Percentiles rank a stretch among this genome's conserved stretches.
Conservation (phyloP, 2,329 filamentous ascomycete species). For the Sphaerulina vaccinii region DNA sequence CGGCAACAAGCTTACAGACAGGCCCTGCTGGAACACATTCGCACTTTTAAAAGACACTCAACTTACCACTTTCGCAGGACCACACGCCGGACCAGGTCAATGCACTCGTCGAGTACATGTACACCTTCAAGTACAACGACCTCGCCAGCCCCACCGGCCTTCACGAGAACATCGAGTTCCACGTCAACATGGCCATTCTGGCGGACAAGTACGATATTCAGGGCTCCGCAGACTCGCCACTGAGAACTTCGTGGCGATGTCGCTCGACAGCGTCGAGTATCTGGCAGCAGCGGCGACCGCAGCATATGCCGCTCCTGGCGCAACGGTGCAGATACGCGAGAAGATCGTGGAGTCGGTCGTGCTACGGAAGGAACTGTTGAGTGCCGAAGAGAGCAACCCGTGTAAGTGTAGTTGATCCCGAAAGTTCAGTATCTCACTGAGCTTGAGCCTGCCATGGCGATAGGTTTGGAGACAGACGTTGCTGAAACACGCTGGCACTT, state of each 20-base stretch:
- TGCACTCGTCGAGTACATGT: slow-evolving; percentile 1
- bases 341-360: neutral
- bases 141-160: neutral
- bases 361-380: neutral
- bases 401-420: too few species aligned
- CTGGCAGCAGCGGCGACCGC: neutral
- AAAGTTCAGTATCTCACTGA: too few species aligned
- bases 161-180: neutral
- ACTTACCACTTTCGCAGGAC: too few species aligned
- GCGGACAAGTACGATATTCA: slow-evolving; percentile 1
- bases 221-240: neutral
- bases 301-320: neutral
- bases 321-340: neutral
- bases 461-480: too few species aligned
- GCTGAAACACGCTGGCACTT: too few species aligned
- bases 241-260: neutral
- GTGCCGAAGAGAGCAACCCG: neutral
- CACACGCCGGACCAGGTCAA: neutral
- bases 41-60: too few species aligned
- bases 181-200: neutral
- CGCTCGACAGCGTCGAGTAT: neutral
- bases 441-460: too few species aligned
- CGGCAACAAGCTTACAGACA: too few species aligned
- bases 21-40: too few species aligned
- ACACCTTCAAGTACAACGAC: neutral